A percentile compares a stretch with the other conserved stretches of the same genome.
These are phyloP conservation scores for Nitzschia putrida DNA, from an alignment of 108 stramenopile species.

Conservation along the genomic window DNA sequence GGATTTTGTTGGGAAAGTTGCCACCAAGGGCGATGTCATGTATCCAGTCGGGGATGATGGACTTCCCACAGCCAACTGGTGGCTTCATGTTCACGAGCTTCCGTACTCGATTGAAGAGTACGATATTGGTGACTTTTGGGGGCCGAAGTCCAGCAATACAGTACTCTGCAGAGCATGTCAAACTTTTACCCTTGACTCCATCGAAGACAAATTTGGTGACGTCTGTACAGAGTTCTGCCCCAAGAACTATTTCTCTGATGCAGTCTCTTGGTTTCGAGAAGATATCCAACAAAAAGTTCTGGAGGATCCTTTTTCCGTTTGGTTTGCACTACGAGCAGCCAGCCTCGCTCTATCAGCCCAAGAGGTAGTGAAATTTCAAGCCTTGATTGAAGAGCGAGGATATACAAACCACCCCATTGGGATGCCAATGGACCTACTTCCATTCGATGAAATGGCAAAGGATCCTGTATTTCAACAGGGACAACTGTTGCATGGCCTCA, in stretches of 20 bases:
- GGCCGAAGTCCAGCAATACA: neutral
- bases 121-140: constrained; percentile 2
- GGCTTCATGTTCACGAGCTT: constrained; percentile 18
- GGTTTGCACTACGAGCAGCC: neutral
- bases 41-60: constrained; percentile 9
- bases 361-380: neutral
- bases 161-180: neutral
- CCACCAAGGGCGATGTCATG: neutral
- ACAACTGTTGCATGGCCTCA: neutral
- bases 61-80: constrained; percentile 1
- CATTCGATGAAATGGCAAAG: neutral
- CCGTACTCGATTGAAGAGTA: neutral
- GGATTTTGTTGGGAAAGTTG: constrained; percentile 4
- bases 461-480: neutral
- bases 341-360: neutral
- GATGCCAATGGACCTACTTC: constrained; percentile 14
- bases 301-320: neutral
- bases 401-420: constrained; percentile 11
- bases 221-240: neutral
- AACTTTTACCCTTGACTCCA: neutral
- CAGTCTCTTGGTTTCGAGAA: neutral
- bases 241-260: neutral
- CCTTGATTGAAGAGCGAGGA: constrained; percentile 5
- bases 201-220: too few species aligned
- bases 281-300: neutral